Conservation (phyloP, 2,329 filamentous ascomycete species). For the Cercospora berteroae region DNA sequence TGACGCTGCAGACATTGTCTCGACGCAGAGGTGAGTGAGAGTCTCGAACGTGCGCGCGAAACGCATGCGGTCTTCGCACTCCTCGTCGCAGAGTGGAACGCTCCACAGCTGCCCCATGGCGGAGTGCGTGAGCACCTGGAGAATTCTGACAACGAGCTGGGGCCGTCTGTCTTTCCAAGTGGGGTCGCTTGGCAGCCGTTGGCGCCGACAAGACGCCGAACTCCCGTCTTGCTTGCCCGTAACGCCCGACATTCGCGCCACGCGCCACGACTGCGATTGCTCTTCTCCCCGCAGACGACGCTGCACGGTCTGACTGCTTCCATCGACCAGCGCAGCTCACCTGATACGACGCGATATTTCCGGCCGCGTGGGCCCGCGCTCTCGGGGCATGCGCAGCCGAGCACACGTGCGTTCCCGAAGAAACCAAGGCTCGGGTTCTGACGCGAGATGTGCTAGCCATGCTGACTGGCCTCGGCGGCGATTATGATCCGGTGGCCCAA, state of each 20-base stretch:
- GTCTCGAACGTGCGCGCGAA: not conserved
- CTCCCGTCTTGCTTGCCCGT: not conserved
- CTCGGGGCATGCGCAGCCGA: not conserved
- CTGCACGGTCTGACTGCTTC: not conserved
- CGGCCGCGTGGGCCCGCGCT: not conserved
- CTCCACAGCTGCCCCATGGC: not conserved
- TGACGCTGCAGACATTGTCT: not conserved
- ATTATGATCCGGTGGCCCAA: slow-evolving; percentile 6
- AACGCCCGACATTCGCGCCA: not conserved
- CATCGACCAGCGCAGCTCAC: not conserved
- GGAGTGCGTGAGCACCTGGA: not conserved
- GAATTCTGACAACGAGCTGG: not conserved
- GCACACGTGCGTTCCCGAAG: not conserved
- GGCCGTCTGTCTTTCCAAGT: not conserved
- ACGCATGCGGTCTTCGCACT: not conserved
- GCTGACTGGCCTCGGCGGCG: not conserved
- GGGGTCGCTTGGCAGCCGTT: not conserved
- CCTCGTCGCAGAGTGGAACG: not conserved
- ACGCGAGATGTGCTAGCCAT: not conserved
- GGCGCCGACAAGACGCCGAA: not conserved
- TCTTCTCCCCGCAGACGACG: not conserved
- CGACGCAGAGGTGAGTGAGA: not conserved
- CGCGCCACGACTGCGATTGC: not conserved
- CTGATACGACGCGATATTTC: not conserved
- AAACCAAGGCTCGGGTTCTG: not conserved